A percentile compares a stretch with the other conserved stretches of the same genome.
These are phyloP conservation scores for Earliella scabrosa DNA, from an alignment of 1,284 basidiomycete genomes.

Conservation along the genomic window DNA sequence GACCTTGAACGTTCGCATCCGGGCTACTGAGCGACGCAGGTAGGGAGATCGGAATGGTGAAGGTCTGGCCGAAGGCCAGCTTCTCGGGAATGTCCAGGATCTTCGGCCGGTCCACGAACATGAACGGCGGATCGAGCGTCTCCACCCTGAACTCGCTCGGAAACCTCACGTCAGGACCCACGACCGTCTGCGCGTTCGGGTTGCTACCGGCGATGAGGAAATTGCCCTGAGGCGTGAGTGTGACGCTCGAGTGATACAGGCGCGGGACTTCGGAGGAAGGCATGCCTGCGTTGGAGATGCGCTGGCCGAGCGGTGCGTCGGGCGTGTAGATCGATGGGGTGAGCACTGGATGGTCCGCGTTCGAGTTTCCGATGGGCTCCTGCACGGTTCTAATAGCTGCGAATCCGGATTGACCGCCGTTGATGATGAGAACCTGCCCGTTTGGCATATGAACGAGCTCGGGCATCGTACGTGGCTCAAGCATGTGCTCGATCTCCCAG, in stretches of 20 bases:
- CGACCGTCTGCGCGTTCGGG: slow-evolving; percentile 78
- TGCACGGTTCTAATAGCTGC: slow-evolving; percentile 59
- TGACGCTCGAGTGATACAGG: slow-evolving; percentile 82
- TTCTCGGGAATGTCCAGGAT: slow-evolving; percentile 41
- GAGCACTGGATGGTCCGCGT: slow-evolving; percentile 57
- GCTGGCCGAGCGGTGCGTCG: slow-evolving; percentile 52
- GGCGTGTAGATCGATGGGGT: slow-evolving; percentile 69
- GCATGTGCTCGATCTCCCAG: slow-evolving; percentile 68
- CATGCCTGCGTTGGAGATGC: slow-evolving; percentile 67
- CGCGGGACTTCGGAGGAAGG: slow-evolving; percentile 62
- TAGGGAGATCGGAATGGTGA: slow-evolving; percentile 42
- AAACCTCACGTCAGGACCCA: slow-evolving; percentile 54
- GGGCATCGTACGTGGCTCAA: slow-evolving; percentile 80
- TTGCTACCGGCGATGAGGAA: slow-evolving; percentile 77
- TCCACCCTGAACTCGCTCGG: slow-evolving; percentile 85
- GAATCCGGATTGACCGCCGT: slow-evolving; percentile 63
- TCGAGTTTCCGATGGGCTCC: slow-evolving; percentile 54
- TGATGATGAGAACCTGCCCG: slow-evolving; percentile 73
- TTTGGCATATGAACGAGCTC: slow-evolving; percentile 74
- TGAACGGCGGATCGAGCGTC: slow-evolving; percentile 71
- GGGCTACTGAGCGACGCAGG: slow-evolving; percentile 31
- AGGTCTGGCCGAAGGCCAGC: slow-evolving; percentile 43
- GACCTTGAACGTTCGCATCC: slow-evolving; percentile 41
- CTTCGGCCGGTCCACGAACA: slow-evolving; percentile 41
- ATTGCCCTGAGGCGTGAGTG: slow-evolving; percentile 77